Percentiles rank a stretch among this genome's conserved stretches.
These are phyloP conservation scores for Orbilia blumenaviensis DNA, from an alignment of 2,329 filamentous ascomycete species.

Conservation along the genomic window DNA sequence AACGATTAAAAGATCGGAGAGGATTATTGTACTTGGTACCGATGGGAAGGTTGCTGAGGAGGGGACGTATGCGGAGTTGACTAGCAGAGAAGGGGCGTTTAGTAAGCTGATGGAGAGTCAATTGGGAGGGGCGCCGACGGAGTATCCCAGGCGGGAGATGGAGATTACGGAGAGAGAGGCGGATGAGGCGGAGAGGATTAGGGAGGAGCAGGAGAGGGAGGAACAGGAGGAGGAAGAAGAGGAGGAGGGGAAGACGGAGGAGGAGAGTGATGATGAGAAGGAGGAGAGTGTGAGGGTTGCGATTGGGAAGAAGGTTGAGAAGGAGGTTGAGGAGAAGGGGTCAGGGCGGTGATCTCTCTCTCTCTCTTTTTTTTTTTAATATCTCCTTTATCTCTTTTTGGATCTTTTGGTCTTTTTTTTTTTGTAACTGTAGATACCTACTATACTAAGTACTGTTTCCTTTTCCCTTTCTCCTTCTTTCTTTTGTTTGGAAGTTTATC, in stretches of 20 bases:
- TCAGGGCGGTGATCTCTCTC: too few relatives aligned
- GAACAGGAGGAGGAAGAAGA: slow-evolving; percentile 53
- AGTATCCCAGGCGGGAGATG: slow-evolving; percentile 43
- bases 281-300: slow-evolving; percentile 13
- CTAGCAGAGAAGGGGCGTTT: slow-evolving; percentile 81
- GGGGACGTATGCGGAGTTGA: slow-evolving; percentile 82
- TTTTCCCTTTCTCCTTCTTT: neutral
- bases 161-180: slow-evolving; percentile 49
- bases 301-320: slow-evolving; percentile 25
- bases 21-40: slow-evolving; percentile 87
- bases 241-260: slow-evolving; percentile 21
- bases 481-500: neutral
- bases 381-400: neutral
- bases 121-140: slow-evolving; percentile 83
- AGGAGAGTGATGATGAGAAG: slow-evolving; percentile 41
- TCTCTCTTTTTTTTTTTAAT: too few relatives aligned
- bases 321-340: slow-evolving; percentile 39
- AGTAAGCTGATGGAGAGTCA: slow-evolving; percentile 99
- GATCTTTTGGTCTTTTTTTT: neutral
- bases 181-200: slow-evolving; percentile 53
- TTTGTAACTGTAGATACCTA: too few relatives aligned
- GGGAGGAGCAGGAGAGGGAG: slow-evolving; percentile 30
- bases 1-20: slow-evolving; percentile 94
- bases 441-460: too few relatives aligned
- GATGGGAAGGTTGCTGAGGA: slow-evolving; percentile 91